Base-by-base conservation (phyloP, 352 stramenopile genomes). In the Phytophthora cajani region DNA sequence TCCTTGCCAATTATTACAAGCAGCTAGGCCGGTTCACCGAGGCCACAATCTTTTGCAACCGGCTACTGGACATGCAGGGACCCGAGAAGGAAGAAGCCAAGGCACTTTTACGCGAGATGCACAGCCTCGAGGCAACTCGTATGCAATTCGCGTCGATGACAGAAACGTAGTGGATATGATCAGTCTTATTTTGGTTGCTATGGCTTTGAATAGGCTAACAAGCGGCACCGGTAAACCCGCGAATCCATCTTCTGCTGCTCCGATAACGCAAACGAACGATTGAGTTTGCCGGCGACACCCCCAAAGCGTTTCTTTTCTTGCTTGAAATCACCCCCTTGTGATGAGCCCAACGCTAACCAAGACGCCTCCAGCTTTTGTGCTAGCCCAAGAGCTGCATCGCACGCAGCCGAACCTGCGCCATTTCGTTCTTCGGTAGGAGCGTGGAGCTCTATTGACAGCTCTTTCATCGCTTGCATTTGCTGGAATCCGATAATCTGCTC, bases 81-180 rank as follows among this genome's bases (percentile, higher is more conserved):
- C 87, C 85, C 1, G 87, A 94, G 52, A 91, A 92, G 64, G 88
- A 96, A 62, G 88, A 96, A 66, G 88, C 87, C 19, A 96, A 93
- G 68, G 82, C 85, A 19, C 66, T 94, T 42, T 64, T 96, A 44
- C 82, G 86, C 2, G 84, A 93, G 66, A 92, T 96, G 79, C 82
- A 89, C 19, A 89, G 78, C 71, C 73, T 92, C 7, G 80, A 91
- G 49, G 80, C 82, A 27, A 74, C 73, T 1, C 60, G 61, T 54
- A 68, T 63, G 27, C 58, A 66, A 52, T 40, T 71, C 32, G 21
- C 47, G 25, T 57, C 62, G 0, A 40, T 27, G n/a, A 53, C 23
- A 25, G 56, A 21, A 56, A 1, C 42, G 11, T 72, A 71, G 33
- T 17, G 9, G 42, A 11, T 21, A 23, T 21, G 17, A 49, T 49